A percentile compares a stretch with the other conserved stretches of the same genome.
These are phyloP conservation scores for Schwanniomyces vanrijiae DNA, from an alignment of 805 yeast genomes.

Conservation along the genomic window DNA sequence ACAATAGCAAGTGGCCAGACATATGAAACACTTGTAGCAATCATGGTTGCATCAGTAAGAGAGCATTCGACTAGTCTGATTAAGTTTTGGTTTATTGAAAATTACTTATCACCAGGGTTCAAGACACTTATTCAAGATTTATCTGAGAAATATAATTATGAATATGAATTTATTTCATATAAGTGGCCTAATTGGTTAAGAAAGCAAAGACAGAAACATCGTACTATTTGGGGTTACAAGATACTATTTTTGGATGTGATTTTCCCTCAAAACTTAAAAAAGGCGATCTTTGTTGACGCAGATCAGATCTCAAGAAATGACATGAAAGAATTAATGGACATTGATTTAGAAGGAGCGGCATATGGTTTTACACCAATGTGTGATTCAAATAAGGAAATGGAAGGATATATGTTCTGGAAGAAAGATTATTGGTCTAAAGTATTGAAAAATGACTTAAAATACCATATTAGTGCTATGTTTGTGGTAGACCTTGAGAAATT, in stretches of 20 bases:
- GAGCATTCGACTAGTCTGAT: slow-evolving; percentile 55
- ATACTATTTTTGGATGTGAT: slow-evolving; percentile 82
- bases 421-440: slow-evolving; percentile 83
- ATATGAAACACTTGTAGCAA: slow-evolving; percentile 70
- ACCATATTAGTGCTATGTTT: slow-evolving; percentile 83
- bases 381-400: slow-evolving; percentile 75
- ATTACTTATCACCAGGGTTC: slow-evolving; percentile 72
- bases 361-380: slow-evolving; percentile 90
- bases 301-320: slow-evolving; percentile 81
- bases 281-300: slow-evolving; percentile 83
- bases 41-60: slow-evolving; percentile 81
- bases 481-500: slow-evolving; percentile 74
- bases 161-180: slow-evolving; percentile 76
- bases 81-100: slow-evolving; percentile 85
- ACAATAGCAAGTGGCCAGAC: slow-evolving; percentile 80
- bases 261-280: slow-evolving; percentile 74
- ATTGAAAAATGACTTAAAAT: slow-evolving; percentile 57
- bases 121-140: slow-evolving; percentile 57
- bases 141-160: slow-evolving; percentile 59
- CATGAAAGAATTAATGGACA: slow-evolving; percentile 61
- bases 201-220: slow-evolving; percentile 71
- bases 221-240: slow-evolving; percentile 87
- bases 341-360: slow-evolving; percentile 77
- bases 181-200: slow-evolving; percentile 94
- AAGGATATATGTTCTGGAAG: slow-evolving; percentile 89